Evolutionary conservation across 2,329 filamentous ascomycete species (phyloP).

Genomic region (Penicillium freii): DNA sequence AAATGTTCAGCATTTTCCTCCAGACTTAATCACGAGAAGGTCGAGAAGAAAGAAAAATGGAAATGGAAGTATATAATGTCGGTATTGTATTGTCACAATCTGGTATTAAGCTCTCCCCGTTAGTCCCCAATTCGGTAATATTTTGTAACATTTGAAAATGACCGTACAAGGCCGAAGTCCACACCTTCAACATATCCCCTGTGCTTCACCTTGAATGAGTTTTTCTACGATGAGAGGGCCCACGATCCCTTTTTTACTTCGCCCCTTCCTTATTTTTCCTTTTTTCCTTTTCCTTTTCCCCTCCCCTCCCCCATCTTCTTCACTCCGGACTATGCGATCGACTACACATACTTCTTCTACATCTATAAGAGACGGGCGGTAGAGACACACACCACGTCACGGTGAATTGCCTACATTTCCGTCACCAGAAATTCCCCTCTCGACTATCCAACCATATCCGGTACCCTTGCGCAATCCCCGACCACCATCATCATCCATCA

Average conservation of each 20-base stretch:
- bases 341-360: constrained; percentile 32
- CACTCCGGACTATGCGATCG: constrained; percentile 31
- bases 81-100: neutral
- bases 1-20: too few relatives aligned
- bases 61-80: neutral
- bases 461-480: neutral
- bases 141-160: neutral
- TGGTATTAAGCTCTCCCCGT: neutral
- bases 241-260: constrained; percentile 28
- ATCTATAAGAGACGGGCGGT: constrained; percentile 26
- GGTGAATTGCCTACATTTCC: constrained; percentile 14
- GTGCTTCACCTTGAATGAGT: constrained; percentile 10
- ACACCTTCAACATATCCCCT: constrained; percentile 15
- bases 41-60: neutral
- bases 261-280: constrained; percentile 15
- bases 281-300: constrained; percentile 17
- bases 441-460: constrained; percentile 4
- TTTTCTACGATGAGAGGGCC: constrained; percentile 16
- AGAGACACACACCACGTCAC: constrained; percentile 23
- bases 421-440: constrained; percentile 8
- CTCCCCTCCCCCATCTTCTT: constrained; percentile 14
- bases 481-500: constrained; percentile 11
- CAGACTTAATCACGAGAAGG: too few relatives aligned
- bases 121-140: neutral
- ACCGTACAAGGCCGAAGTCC: constrained; percentile 5